Conservation (phyloP, 148 eudicot genomes). For the Rhododendron williamsianum region DNA sequence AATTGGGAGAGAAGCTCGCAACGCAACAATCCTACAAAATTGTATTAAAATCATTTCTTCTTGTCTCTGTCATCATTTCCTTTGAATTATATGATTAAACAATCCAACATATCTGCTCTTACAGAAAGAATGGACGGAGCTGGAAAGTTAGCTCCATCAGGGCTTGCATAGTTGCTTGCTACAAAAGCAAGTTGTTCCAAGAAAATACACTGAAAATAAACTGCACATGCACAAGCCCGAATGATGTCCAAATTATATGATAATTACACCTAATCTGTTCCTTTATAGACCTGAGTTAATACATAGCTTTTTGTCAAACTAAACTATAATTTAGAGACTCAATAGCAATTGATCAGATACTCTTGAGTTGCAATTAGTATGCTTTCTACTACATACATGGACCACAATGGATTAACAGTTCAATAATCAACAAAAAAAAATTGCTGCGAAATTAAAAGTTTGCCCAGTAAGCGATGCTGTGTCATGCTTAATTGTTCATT, state of each 20-base stretch:
- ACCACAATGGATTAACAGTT: background rate
- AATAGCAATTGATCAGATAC: background rate
- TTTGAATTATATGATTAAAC: too few relatives aligned
- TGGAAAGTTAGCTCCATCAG: background rate
- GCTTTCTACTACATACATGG: background rate
- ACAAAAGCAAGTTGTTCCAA: constrained; percentile 5
- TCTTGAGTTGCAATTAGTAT: background rate
- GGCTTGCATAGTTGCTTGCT: background rate
- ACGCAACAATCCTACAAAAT: background rate
- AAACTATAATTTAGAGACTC: background rate
- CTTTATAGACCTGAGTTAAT: background rate
- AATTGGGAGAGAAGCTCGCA: background rate
- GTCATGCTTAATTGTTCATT: background rate
- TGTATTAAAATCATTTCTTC: background rate
- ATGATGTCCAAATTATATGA: background rate
- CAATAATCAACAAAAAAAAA: background rate
- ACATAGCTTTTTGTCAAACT: background rate
- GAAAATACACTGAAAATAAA: background rate
- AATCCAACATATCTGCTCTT: background rate
- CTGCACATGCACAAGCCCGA: background rate
- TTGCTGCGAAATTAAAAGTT: background rate
- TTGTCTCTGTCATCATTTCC: background rate
- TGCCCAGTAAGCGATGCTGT: background rate
- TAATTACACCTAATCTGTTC: background rate
- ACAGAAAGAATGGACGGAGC: background rate